These are phyloP conservation scores for Talaromyces trachyspermus DNA, from an alignment of 495 filamentous ascomycete genomes.

Conservation along the genomic window DNA sequence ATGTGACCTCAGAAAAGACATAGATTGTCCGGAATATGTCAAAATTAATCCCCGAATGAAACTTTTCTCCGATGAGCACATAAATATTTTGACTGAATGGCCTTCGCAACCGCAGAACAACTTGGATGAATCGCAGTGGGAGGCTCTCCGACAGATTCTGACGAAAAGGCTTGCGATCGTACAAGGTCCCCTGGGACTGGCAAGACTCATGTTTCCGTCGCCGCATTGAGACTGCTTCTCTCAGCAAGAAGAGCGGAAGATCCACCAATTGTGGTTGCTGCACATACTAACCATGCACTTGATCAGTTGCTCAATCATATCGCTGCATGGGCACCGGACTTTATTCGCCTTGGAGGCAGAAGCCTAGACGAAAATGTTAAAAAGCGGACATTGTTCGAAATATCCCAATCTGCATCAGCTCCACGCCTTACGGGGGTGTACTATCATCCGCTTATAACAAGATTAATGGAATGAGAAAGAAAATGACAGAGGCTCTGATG, in stretches of 20 bases:
- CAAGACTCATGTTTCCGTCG: conserved; percentile 72
- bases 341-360: conserved; percentile 74
- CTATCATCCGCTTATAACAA: conserved; percentile 23
- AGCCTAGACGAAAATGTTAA: conserved; percentile 59
- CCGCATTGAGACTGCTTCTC: conserved; percentile 62
- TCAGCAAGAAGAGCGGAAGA: conserved; percentile 49
- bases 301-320: conserved; percentile 75
- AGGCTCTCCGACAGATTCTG: conserved; percentile 61
- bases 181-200: conserved; percentile 89
- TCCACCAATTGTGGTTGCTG: conserved; percentile 70
- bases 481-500: conserved; percentile 42
- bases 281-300: conserved; percentile 89
- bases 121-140: conserved; percentile 63
- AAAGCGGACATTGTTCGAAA: conserved; percentile 58
- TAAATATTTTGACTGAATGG: conserved; percentile 45
- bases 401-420: conserved; percentile 30
- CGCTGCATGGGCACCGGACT: conserved; percentile 53
- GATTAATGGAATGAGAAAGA: conserved; percentile 36
- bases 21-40: conserved; percentile 45
- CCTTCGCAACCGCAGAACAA: conserved; percentile 37
- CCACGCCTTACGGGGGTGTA: conserved; percentile 25
- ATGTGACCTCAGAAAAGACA: conserved; percentile 39
- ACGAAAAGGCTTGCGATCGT: conserved; percentile 69
- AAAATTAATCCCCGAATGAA: conserved; percentile 36
- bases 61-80: conserved; percentile 32